These are phyloP conservation scores for Podochytrium sp. DNA, from an alignment of 192 early-diverging fungal genomes.

Conservation along the genomic window DNA sequence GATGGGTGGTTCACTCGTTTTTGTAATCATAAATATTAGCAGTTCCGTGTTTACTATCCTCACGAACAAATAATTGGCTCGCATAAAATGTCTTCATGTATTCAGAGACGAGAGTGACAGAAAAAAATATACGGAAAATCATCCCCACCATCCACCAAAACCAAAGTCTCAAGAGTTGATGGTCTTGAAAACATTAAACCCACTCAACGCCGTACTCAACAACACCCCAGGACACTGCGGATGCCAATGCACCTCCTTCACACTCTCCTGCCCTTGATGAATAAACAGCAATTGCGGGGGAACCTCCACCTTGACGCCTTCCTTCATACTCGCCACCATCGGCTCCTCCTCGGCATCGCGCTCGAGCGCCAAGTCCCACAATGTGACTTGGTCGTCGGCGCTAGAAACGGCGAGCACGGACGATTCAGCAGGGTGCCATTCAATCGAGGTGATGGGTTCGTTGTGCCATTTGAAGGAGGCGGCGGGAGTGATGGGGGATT, in stretches of 20 bases:
- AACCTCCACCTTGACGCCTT: slow-evolving; percentile 69
- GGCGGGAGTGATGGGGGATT: slow-evolving; percentile 63
- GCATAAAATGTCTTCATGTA: too few species aligned
- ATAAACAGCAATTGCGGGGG: slow-evolving; percentile 91
- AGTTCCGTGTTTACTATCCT: too few species aligned
- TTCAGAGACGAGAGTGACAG: too few species aligned
- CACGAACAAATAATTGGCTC: too few species aligned
- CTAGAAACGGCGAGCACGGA: slow-evolving; percentile 89
- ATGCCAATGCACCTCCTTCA: slow-evolving; percentile 99
- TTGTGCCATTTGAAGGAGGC: slow-evolving; percentile 96
- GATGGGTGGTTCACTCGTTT: too few species aligned
- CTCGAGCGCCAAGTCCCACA: slow-evolving; percentile 99
- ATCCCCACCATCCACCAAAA: too few species aligned
- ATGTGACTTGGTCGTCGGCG: slow-evolving; percentile 92
- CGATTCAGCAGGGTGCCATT: slow-evolving; percentile 94
- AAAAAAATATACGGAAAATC: too few species aligned
- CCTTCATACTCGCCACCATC: slow-evolving; percentile 38
- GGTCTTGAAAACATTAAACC: slow-evolving; percentile 99
- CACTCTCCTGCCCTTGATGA: slow-evolving; percentile 84
- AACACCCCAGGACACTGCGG: slow-evolving; percentile 90
- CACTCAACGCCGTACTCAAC: slow-evolving; percentile 80
- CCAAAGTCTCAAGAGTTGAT: slow-evolving; percentile 60
- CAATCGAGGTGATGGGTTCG: slow-evolving; percentile 90
- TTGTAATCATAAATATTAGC: too few species aligned
- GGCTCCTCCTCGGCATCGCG: slow-evolving; percentile 88